Percentiles rank a stretch among this genome's conserved stretches.
Evolutionary conservation across 768 basidiomycete genomes (phyloP).

Genomic region (Agaricus subrufescens): DNA sequence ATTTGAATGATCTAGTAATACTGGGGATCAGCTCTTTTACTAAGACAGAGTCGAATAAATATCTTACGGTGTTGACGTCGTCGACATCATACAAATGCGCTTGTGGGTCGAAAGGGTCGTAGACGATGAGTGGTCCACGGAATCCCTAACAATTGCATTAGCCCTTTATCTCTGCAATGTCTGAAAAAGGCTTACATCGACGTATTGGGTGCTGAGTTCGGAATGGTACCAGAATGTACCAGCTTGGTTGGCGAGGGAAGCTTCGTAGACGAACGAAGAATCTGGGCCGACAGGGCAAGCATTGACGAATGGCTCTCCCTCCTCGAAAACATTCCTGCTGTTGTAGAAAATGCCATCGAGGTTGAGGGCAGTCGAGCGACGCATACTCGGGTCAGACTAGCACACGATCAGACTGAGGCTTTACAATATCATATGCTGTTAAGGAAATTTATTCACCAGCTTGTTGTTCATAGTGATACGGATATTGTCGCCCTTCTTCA

Average conservation of each 20-base stretch:
- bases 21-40: slow-evolving; percentile 14
- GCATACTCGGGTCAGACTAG: slow-evolving; percentile 45
- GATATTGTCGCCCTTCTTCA: slow-evolving; percentile 19
- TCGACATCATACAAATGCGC: slow-evolving; percentile 12
- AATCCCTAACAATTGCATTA: slow-evolving; percentile 25
- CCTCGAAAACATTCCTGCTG: slow-evolving; percentile 13
- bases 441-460: slow-evolving; percentile 24
- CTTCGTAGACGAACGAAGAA: slow-evolving; percentile 37
- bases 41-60: slow-evolving; percentile 12
- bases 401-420: slow-evolving; percentile 33
- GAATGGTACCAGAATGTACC: slow-evolving; percentile 24
- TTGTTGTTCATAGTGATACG: neutral
- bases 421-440: slow-evolving; percentile 25
- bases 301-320: slow-evolving; percentile 24
- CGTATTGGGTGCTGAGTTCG: slow-evolving; percentile 7
- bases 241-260: slow-evolving; percentile 20
- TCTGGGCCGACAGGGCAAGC: slow-evolving; percentile 44
- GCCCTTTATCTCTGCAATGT: neutral
- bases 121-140: slow-evolving; percentile 35
- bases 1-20: slow-evolving; percentile 18
- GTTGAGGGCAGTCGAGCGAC: slow-evolving; percentile 30
- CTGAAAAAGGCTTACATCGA: slow-evolving; percentile 1
- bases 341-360: slow-evolving; percentile 33
- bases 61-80: slow-evolving; percentile 15
- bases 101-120: slow-evolving; percentile 26